These are phyloP conservation scores for Eremothecium gossypii DNA, from an alignment of 1,139 yeast genomes.

Conservation along the genomic window DNA sequence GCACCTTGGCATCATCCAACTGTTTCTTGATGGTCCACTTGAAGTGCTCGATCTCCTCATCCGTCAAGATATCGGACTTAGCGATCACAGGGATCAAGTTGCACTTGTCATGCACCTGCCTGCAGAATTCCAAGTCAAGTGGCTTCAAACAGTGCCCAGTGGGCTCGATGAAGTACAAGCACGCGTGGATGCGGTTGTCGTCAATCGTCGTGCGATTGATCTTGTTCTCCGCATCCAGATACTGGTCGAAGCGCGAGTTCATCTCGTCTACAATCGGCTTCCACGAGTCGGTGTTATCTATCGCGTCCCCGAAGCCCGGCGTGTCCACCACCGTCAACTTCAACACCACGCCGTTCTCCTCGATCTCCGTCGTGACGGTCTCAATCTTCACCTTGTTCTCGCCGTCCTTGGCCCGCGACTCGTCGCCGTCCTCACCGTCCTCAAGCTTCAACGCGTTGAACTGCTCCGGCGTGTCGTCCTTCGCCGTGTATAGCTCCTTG, in stretches of 20 bases:
- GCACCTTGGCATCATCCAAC: constrained; percentile 64
- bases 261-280: constrained; percentile 88
- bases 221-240: constrained; percentile 84
- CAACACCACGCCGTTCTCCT: constrained; percentile 88
- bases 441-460: constrained; percentile 15
- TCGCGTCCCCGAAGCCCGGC: constrained; percentile 89
- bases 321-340: constrained; percentile 80
- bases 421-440: constrained; percentile 12
- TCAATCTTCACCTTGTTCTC: constrained; percentile 51
- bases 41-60: constrained; percentile 70
- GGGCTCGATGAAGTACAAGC: constrained; percentile 87
- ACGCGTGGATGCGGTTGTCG: constrained; percentile 81
- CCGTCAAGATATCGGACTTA: constrained; percentile 87
- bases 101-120: constrained; percentile 80
- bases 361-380: constrained; percentile 63
- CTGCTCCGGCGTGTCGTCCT: constrained; percentile 5
- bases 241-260: constrained; percentile 75
- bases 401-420: constrained; percentile 16
- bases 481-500: constrained; percentile 45
- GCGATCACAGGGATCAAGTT: constrained; percentile 92
- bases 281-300: constrained; percentile 87
- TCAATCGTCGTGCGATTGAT: constrained; percentile 63
- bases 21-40: constrained; percentile 72
- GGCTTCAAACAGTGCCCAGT: constrained; percentile 87
- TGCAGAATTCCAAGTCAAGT: constrained; percentile 83